Conservation (phyloP, 2,329 filamentous ascomycete species). For the Scedosporium apiospermum region DNA sequence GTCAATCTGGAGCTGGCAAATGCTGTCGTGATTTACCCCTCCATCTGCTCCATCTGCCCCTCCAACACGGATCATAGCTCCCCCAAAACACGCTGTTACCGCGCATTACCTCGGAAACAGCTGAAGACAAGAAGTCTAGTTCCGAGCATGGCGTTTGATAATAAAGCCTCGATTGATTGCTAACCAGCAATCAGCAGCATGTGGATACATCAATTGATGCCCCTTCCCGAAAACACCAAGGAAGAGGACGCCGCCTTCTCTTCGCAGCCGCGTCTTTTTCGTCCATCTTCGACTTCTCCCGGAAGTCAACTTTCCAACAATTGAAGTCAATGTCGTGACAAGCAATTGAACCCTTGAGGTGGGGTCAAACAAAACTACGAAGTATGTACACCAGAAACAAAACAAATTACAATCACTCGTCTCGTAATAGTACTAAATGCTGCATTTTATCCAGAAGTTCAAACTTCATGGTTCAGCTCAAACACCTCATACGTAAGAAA, state of each 20-base stretch:
- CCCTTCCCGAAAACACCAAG: not conserved
- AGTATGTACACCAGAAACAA: not conserved
- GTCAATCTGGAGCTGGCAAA: not conserved
- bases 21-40: not conserved
- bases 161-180: not conserved
- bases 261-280: not conserved
- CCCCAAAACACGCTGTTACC: not conserved
- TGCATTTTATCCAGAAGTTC: not conserved
- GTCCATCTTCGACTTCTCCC: not conserved
- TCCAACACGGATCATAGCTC: constrained; percentile 1
- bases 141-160: not conserved
- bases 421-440: not conserved
- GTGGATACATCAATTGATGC: not conserved
- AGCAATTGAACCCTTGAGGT: not conserved
- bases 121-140: not conserved
- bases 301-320: not conserved
- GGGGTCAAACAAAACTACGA: not conserved
- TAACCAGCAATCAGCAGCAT: not conserved
- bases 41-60: not conserved
- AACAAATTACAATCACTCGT: not conserved
- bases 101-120: not conserved
- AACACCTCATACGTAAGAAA: constrained; percentile 2
- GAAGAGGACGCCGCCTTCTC: not conserved
- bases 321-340: not conserved
- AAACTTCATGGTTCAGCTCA: not conserved